Base-by-base conservation (phyloP, 129 eudicot species). In the Dittrichia graveolens region DNA sequence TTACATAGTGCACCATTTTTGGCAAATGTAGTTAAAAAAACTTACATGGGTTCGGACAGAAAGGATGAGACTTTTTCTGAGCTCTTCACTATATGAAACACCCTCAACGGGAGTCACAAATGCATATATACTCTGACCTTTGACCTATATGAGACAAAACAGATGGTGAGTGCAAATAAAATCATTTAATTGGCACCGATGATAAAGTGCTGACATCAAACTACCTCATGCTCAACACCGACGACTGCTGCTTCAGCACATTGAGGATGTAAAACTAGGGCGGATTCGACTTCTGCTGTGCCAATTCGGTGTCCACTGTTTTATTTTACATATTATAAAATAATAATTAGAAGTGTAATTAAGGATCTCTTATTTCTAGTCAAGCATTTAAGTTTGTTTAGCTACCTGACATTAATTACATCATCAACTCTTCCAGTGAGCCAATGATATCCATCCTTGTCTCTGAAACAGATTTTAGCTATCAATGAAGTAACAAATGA, bases 261-360 rank as follows among this genome's bases (percentile, higher is more conserved):
- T 42, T 88, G 91, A 14, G 97, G 94, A 75, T 95, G 96, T 43
- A 87, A 91, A 81, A 91, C 96, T 55, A 95, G 80, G 56, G 99
- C 99, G 12, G 99, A 95, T 85, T 95, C 99, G 68, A 95, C 99
- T 83, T 95, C 99, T 39, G 99, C 96, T n/a, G 99, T 95, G 75
- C 99, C 97, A 75, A 95, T 91, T 13, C 97, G 96, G 71, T 95
- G 99, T 69, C 99, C 99, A 78, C 99, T 95, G 83, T 41, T 65
- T 24, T 45, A 53, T 65, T 16, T 72, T 62, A 78, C 59, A 75
- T 40, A 74, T 12, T 7, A 12, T 60, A 61, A 39, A 40, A 34
- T 45, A 24, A 9, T 31, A 3, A 46, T 55, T 16, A 11, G 47
- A 34, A 14, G 24, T 50, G 12, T 46, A 34, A 69, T 7, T 49